Evolutionary conservation across 176 grass and related monocot genomes (phyloP), one percentile per base, ranked within the genome.

Genomic region (Musa acuminata): DNA sequence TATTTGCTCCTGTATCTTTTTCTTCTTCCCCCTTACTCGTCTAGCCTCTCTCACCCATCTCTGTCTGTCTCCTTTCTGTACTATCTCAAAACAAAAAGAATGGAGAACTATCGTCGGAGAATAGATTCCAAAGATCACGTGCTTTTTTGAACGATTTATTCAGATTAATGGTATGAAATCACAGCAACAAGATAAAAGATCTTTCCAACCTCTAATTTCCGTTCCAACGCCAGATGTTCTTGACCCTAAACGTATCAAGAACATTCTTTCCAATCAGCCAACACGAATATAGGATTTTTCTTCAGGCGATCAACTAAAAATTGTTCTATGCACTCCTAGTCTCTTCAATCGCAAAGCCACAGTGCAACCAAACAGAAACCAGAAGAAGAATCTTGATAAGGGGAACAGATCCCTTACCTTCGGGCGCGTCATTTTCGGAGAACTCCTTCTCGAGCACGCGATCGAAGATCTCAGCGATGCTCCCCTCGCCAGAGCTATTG

Each of bases 381-480:
- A 35, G 3, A 35, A 35, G 29, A 35, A 35, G 0, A 35, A 5
- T 35, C 29, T 35, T 35, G 29, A 35, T 35, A 35, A 35, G 29
- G 29, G 29, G 29, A 35, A 35, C 1, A 1, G 23, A 12, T 5
- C 25, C 9, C 90, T 24, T 89, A 95, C 96, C 78, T 80, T 94
- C 91, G 51, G 84, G 73, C 14, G 72, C 74, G 80, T 99, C 95
- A 67, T 85, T 91, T 11, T 98, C 94, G 43, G 94, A 87, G 86
- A 99, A 99, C 82, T 99, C 96, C 91, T 91, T 99, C 69, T 99
- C 88, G 65, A 99, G 96, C 76, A 95, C 91, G 81, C 91, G 88
- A 74, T 86, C 96, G 83, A 99, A 99, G 70, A 99, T 99, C 11
- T 89, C 96, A 57, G 96, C 96, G 82, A 99, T 91, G 86, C 96